Evolutionary conservation across 2,329 filamentous ascomycete species (phyloP).

Genomic region (Rasamsonia emersonii): DNA sequence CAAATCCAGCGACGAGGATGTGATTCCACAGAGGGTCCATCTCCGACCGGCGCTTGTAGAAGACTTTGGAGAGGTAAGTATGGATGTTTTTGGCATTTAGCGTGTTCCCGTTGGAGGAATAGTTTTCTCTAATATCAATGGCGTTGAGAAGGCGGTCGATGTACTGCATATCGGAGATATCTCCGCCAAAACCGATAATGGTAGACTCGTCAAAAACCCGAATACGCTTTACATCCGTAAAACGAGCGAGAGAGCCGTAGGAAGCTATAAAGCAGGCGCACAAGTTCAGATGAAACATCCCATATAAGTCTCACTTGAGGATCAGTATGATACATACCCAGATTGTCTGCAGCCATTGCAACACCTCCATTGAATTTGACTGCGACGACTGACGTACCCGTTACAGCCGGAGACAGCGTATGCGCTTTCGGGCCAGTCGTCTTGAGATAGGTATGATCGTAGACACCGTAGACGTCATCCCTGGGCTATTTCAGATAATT

Average conservation of each 20-base stretch:
- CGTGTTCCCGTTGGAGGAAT: constrained; percentile 48
- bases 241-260: constrained; percentile 92
- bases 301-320: constrained; percentile 4
- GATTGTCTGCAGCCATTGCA: constrained; percentile 92
- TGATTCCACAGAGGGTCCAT: constrained; percentile 99
- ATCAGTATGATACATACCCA: constrained; percentile 55
- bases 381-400: constrained; percentile 88
- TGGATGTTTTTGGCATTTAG: constrained; percentile 92
- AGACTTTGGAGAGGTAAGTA: constrained; percentile 90
- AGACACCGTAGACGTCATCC: constrained; percentile 93
- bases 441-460: constrained; percentile 79
- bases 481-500: constrained; percentile 60
- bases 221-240: constrained; percentile 93
- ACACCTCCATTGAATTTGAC: constrained; percentile 96
- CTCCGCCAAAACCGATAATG: constrained; percentile 88
- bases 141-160: constrained; percentile 82
- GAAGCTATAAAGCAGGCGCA: constrained; percentile 54
- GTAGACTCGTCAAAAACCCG: constrained; percentile 76
- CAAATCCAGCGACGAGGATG: constrained; percentile 80
- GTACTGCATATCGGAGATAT: constrained; percentile 99
- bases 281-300: constrained; percentile 11
- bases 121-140: constrained; percentile 82
- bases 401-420: constrained; percentile 88
- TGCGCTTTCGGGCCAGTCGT: constrained; percentile 63
- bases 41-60: constrained; percentile 89